A percentile compares a stretch with the other conserved stretches of the same genome.
These are phyloP conservation scores for Hansenula sp. DNA, from an alignment of 1,139 yeast genomes.

Conservation along the genomic window DNA sequence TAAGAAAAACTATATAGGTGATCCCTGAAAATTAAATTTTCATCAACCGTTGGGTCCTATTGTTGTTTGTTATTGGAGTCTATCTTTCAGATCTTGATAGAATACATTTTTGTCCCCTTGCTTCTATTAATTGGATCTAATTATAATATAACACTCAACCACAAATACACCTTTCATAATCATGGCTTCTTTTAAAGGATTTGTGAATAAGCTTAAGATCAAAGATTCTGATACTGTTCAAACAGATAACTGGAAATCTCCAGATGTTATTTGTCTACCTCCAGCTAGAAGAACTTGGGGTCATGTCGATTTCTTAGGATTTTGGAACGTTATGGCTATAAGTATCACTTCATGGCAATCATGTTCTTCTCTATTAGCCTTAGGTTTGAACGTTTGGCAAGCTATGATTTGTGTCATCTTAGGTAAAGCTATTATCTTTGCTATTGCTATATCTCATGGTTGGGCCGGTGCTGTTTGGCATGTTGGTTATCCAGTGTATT, in stretches of 20 bases:
- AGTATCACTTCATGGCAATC: conserved; percentile 29
- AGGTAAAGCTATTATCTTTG: conserved; percentile 29
- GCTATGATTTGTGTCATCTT: conserved; percentile 32
- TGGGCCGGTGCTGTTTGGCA: conserved; percentile 34
- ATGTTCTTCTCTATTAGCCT: conserved; percentile 26
- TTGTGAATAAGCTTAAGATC: conserved; percentile 9
- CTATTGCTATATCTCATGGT: conserved; percentile 27
- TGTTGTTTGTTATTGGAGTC: no score
- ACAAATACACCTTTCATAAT: no score
- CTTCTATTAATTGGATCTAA: no score
- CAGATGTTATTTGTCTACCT: conserved; percentile 35
- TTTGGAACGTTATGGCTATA: conserved; percentile 30
- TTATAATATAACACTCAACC: no score
- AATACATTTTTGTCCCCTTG: no score
- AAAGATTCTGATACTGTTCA: conserved; percentile 17
- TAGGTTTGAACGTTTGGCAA: conserved; percentile 32
- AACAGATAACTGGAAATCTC: conserved; percentile 24
- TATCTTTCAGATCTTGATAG: no score
- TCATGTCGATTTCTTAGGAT: conserved; percentile 27
- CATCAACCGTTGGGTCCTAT: no score
- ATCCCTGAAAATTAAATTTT: no score
- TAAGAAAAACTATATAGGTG: no score
- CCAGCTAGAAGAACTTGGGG: conserved; percentile 34
- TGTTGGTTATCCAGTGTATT: conserved; percentile 33
- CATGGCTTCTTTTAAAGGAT: background rate